These are phyloP conservation scores for Ophidiomyces ophidiicola DNA, from an alignment of 2,329 filamentous ascomycete species.

Conservation along the genomic window DNA sequence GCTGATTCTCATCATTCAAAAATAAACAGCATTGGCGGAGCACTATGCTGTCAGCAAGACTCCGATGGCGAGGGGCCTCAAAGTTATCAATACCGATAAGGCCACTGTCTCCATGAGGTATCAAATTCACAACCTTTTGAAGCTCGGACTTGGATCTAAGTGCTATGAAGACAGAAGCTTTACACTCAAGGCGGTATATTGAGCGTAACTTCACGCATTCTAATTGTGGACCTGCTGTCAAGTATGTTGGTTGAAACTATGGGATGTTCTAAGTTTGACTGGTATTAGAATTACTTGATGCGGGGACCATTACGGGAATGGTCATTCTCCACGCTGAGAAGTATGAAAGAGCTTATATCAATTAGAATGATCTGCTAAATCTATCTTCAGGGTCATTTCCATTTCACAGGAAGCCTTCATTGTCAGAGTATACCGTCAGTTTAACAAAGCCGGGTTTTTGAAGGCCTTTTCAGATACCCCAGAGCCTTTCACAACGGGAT, in stretches of 20 bases:
- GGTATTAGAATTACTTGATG: constrained; percentile 50
- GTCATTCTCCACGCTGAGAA: constrained; percentile 77
- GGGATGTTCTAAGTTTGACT: neutral
- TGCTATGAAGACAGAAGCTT: constrained; percentile 60
- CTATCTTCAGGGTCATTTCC: constrained; percentile 51
- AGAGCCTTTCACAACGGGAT: constrained; percentile 78
- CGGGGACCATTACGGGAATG: constrained; percentile 75
- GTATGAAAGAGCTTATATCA: constrained; percentile 22
- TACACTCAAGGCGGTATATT: constrained; percentile 83
- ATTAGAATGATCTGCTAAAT: neutral
- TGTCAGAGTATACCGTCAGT: constrained; percentile 80
- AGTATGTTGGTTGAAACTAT: constrained; percentile 24
- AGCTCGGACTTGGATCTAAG: constrained; percentile 17
- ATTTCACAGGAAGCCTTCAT: constrained; percentile 94
- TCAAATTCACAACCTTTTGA: neutral
- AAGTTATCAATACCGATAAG: constrained; percentile 85
- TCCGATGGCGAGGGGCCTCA: constrained; percentile 70
- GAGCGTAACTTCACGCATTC: constrained; percentile 87
- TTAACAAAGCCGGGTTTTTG: constrained; percentile 84
- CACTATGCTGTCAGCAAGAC: constrained; percentile 83
- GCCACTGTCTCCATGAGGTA: constrained; percentile 65
- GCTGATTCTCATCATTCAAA: neutral
- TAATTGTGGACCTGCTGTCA: constrained; percentile 89
- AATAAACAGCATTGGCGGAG: constrained; percentile 60
- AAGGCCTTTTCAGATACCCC: constrained; percentile 94